Evolutionary conservation across 129 eudicot species (phyloP), one percentile per base, ranked within the genome.

Genomic region (Dittrichia graveolens): DNA sequence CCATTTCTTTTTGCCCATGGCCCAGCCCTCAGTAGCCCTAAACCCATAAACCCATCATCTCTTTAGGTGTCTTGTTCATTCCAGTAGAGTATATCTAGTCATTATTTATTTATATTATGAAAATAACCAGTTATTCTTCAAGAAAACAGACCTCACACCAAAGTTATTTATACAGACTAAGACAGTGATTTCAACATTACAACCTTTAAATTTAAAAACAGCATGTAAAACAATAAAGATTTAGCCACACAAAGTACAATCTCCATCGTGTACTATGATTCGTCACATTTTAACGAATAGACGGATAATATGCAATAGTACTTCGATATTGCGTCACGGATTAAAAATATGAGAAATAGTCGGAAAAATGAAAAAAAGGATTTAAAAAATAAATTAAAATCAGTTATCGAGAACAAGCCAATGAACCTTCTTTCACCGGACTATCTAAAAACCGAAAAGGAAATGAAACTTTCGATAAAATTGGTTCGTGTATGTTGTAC

Each of bases 1-100:
- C 40, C 57, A 60, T 49, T 59, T 67, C 46, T 58, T 40, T 67
- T 76, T 53, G 58, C 79, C 41, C 73, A 56, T 41, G 41, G 56
- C 46, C 65, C 43, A 13, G n/a, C 24, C 16, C 8, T 24, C 31
- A 24, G 31, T 24, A 15, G 5, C 38, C 52, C 64, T 43, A 53
- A 14, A 43, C 9, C 57, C 57, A 24, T 0, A 24, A 24, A 24
- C 31, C 31, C 31, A 24, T 24, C 31, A 44, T 62, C 13, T 62
- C 68, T 10, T 61, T 38, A 12, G 11, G 55, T 45, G 6, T 45
- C 35, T 18, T 54, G 16, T 39, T 19, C 13, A 41, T 71, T 53
- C 18, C 40, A 5, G 4, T 50, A 4, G 7, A 43, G 47, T 5
- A 43, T 5, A 1, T 1, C 8, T 5, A 9, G 7, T 43, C 7